Evolutionary conservation across 257 asterid genomes (phyloP).

Genomic region (Lavandula angustifolia): DNA sequence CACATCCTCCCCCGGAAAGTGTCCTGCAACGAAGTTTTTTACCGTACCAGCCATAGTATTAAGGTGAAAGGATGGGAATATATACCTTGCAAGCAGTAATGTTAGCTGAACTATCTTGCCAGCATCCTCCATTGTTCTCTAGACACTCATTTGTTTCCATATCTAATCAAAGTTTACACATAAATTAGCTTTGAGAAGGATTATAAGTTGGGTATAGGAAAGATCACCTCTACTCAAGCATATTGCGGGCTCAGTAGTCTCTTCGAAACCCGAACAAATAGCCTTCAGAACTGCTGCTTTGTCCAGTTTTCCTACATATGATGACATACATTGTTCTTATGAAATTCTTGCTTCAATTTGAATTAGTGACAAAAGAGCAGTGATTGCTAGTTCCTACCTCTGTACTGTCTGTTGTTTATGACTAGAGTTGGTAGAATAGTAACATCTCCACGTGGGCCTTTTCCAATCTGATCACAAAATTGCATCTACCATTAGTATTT

Average conservation of each 20-base stretch:
- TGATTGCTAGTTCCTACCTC: slow-evolving; percentile 52
- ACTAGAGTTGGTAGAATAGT: slow-evolving; percentile 65
- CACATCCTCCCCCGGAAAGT: slow-evolving; percentile 95
- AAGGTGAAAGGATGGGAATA: background rate
- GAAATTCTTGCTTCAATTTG: slow-evolving; percentile 2
- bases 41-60: slow-evolving; percentile 7
- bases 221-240: slow-evolving; percentile 42
- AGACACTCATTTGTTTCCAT: slow-evolving; percentile 90
- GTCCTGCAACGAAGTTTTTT: slow-evolving; percentile 48
- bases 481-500: slow-evolving; percentile 24
- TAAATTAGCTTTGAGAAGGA: background rate
- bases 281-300: slow-evolving; percentile 58
- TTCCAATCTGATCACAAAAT: slow-evolving; percentile 50
- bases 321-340: background rate
- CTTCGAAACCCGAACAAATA: slow-evolving; percentile 52
- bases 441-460: slow-evolving; percentile 65
- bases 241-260: slow-evolving; percentile 52
- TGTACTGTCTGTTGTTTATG: slow-evolving; percentile 58
- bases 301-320: slow-evolving; percentile 46
- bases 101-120: slow-evolving; percentile 82
- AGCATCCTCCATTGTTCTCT: slow-evolving; percentile 92
- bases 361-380: background rate
- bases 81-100: slow-evolving; percentile 91
- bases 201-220: background rate
- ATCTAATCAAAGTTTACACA: slow-evolving; percentile 44